Evolutionary conservation across 345 rosid genomes (phyloP).

Genomic region (Streptanthus diversifolius): DNA sequence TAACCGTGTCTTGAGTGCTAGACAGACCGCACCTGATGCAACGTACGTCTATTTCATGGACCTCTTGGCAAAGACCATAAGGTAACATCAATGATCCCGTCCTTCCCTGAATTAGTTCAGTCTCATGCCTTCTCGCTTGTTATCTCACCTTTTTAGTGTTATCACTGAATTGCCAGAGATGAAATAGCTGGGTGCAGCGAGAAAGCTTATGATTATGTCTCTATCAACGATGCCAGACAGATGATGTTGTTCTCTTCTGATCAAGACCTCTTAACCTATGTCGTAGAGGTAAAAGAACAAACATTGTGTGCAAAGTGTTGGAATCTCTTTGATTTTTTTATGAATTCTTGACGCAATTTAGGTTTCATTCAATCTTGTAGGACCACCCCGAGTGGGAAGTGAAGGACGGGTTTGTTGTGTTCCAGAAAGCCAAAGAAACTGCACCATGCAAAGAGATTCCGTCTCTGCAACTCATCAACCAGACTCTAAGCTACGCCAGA

Average conservation of each 20-base stretch:
- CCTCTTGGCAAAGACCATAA: slow-evolving; percentile 94
- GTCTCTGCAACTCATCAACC: slow-evolving; percentile 92
- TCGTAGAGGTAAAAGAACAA: slow-evolving; percentile 54
- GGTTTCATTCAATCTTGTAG: slow-evolving; percentile 36
- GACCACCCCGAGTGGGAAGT: slow-evolving; percentile 96
- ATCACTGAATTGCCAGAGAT: slow-evolving; percentile 45
- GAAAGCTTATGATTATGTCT: slow-evolving; percentile 91
- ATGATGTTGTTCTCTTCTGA: slow-evolving; percentile 84
- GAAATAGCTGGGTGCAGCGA: slow-evolving; percentile 99
- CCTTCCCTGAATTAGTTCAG: background rate
- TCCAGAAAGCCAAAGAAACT: slow-evolving; percentile 89
- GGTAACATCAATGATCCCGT: slow-evolving; percentile 41
- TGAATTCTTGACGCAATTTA: background rate
- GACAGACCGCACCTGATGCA: slow-evolving; percentile 82
- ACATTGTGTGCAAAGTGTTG: background rate
- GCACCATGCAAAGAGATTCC: slow-evolving; percentile 95
- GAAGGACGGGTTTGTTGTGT: slow-evolving; percentile 64
- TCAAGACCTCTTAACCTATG: slow-evolving; percentile 62
- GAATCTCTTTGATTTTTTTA: background rate
- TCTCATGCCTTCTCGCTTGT: background rate
- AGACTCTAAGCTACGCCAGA: slow-evolving; percentile 92
- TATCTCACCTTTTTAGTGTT: background rate
- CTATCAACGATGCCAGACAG: slow-evolving; percentile 59
- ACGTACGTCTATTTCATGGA: slow-evolving; percentile 94
- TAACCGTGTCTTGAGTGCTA: slow-evolving; percentile 88